Percentiles rank a stretch among this genome's conserved stretches.
phyloP scores from a whole-genome alignment of 2,329 filamentous ascomycete species.

The Clonostachys sp. region DNA sequence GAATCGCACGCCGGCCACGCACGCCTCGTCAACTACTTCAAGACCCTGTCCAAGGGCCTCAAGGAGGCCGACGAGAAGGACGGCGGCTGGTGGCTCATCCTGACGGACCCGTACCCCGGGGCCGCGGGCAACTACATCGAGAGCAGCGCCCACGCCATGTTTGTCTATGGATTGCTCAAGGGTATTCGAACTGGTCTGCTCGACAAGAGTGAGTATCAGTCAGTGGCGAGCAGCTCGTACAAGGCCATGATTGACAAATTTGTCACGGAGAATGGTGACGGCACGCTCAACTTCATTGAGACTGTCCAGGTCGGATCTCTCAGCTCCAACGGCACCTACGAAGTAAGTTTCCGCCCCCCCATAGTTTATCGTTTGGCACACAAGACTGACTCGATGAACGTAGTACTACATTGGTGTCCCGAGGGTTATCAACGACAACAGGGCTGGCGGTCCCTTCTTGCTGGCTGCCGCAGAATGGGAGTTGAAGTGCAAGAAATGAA shows the following conservation, averaged over 20 bases:
- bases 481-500: background rate
- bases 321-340: slow-evolving; percentile 40
- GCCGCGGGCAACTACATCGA: slow-evolving; percentile 54
- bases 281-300: slow-evolving; percentile 43
- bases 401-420: slow-evolving; percentile 3
- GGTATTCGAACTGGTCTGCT: slow-evolving; percentile 24
- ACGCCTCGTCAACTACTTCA: slow-evolving; percentile 30
- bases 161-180: slow-evolving; percentile 45
- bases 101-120: slow-evolving; percentile 42
- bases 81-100: slow-evolving; percentile 55
- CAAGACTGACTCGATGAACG: background rate
- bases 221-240: slow-evolving; percentile 16
- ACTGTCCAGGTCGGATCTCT: slow-evolving; percentile 48
- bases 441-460: slow-evolving; percentile 3
- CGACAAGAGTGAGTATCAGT: slow-evolving; percentile 9
- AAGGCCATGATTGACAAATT: slow-evolving; percentile 33
- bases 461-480: slow-evolving; percentile 3
- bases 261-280: slow-evolving; percentile 38
- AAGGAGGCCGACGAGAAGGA: slow-evolving; percentile 30
- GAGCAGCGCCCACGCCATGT: slow-evolving; percentile 55
- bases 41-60: slow-evolving; percentile 32
- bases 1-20: slow-evolving; percentile 24
- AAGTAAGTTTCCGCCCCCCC: slow-evolving; percentile 24
- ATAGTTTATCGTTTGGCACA: background rate
- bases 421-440: slow-evolving; percentile 1